A percentile compares a stretch with the other conserved stretches of the same genome.
phyloP scores from a whole-genome alignment of 78 protist species.

The Diacronema lutheri region DNA sequence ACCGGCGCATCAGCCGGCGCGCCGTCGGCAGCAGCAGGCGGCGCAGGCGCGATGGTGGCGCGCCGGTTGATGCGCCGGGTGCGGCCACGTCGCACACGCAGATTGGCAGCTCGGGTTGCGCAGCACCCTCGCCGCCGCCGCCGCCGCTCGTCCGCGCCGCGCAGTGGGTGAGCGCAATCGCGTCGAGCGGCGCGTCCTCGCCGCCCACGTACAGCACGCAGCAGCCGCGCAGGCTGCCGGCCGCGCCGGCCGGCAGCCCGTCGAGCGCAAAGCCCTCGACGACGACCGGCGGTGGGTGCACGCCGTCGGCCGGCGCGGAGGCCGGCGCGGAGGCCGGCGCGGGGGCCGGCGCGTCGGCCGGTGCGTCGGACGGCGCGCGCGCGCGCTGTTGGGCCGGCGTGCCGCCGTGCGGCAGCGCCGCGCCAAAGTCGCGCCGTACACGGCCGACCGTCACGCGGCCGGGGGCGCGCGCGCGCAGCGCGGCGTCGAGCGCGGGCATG shows the following conservation, averaged over 20 bases:
- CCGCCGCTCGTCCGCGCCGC: neutral
- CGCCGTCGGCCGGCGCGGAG: neutral
- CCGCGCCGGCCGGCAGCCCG: neutral
- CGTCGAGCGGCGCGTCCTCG: neutral
- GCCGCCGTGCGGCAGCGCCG: neutral
- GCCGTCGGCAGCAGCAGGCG: neutral
- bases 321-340: neutral
- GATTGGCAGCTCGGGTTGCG: neutral
- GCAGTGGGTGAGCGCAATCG: neutral
- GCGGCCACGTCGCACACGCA: neutral
- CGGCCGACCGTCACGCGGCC: neutral
- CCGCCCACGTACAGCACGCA: neutral
- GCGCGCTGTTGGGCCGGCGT: neutral
- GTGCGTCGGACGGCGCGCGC: no score
- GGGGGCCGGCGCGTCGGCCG: neutral
- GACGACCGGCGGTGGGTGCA: neutral
- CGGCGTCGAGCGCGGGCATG: neutral
- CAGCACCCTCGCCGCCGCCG: no score
- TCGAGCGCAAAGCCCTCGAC: neutral
- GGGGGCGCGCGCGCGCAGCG: no score
- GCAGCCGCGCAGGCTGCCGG: neutral
- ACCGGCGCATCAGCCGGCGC: neutral
- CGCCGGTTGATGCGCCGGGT: neutral
- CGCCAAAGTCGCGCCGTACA: neutral
- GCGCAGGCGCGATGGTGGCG: neutral